Evolutionary conservation across 768 basidiomycete species (phyloP).

Genomic region (Boletus rex-veris): DNA sequence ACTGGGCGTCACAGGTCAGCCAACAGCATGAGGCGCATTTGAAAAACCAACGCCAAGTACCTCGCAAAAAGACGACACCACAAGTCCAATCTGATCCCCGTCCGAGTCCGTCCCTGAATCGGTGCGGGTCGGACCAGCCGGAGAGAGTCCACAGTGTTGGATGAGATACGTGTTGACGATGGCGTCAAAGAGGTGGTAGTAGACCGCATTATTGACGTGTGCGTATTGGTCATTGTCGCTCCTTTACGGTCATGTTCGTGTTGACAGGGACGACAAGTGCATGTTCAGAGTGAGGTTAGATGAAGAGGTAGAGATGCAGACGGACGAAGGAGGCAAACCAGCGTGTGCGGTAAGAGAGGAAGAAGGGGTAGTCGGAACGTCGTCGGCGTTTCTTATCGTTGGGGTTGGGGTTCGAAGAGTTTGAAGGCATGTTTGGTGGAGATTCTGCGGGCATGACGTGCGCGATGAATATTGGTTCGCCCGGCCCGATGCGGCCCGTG

Average conservation of each 20-base stretch:
- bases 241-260: constrained; percentile 41
- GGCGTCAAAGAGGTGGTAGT: constrained; percentile 81
- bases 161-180: constrained; percentile 79
- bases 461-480: no score
- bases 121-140: constrained; percentile 26
- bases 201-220: constrained; percentile 78
- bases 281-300: neutral
- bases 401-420: no score
- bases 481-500: no score
- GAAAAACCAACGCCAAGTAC: constrained; percentile 25
- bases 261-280: neutral
- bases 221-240: constrained; percentile 85
- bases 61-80: constrained; percentile 74
- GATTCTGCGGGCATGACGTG: no score
- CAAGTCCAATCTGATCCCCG: constrained; percentile 59
- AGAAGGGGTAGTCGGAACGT: constrained; percentile 56
- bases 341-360: constrained; percentile 62
- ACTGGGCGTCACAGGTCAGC: constrained; percentile 38
- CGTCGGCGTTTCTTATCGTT: constrained; percentile 36
- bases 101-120: constrained; percentile 22
- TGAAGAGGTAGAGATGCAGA: neutral
- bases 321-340: constrained; percentile 42
- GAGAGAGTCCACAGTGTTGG: constrained; percentile 54
- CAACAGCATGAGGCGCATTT: no score
- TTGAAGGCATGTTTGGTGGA: no score